phyloP scores from a whole-genome alignment of 352 stramenopile genomes.

The Pythium brachiatum region DNA sequence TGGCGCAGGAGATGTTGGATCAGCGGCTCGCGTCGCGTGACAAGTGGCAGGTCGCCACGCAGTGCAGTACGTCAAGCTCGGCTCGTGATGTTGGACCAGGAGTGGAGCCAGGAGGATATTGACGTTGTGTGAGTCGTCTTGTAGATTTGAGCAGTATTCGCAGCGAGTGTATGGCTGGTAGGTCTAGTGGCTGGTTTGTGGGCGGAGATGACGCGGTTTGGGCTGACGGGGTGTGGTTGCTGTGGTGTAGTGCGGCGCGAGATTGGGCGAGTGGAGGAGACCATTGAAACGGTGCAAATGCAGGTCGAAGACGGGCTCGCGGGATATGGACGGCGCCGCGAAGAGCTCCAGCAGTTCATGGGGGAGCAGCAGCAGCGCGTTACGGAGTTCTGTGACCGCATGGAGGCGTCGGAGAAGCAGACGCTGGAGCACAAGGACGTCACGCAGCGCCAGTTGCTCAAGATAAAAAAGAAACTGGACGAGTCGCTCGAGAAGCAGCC shows the following conservation, averaged over 20 bases:
- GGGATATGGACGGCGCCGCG: constrained; percentile 8
- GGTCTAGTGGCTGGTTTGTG: neutral
- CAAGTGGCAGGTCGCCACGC: constrained; percentile 38
- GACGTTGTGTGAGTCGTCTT: neutral
- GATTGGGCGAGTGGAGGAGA: constrained; percentile 39
- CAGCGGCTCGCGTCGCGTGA: constrained; percentile 23
- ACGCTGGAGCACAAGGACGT: constrained; percentile 18
- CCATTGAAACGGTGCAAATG: constrained; percentile 33
- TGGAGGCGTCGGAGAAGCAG: constrained; percentile 15
- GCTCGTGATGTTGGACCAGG: neutral
- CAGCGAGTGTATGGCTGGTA: constrained; percentile 33
- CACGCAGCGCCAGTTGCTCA: constrained; percentile 14
- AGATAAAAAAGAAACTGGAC: constrained; percentile 26
- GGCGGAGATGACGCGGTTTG: too few relatives aligned
- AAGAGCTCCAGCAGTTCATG: constrained; percentile 15
- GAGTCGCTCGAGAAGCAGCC: constrained; percentile 29
- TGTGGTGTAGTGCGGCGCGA: constrained; percentile 35
- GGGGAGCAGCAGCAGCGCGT: constrained; percentile 8
- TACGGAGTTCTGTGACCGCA: neutral
- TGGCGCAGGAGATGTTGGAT: constrained; percentile 21
- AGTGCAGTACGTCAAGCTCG: constrained; percentile 26
- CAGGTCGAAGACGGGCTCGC: constrained; percentile 29
- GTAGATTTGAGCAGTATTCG: constrained; percentile 32
- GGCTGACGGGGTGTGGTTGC: neutral
- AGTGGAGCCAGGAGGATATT: neutral